phyloP scores from a whole-genome alignment of 1,284 basidiomycete genomes.

The Irpex rosettiformis region DNA sequence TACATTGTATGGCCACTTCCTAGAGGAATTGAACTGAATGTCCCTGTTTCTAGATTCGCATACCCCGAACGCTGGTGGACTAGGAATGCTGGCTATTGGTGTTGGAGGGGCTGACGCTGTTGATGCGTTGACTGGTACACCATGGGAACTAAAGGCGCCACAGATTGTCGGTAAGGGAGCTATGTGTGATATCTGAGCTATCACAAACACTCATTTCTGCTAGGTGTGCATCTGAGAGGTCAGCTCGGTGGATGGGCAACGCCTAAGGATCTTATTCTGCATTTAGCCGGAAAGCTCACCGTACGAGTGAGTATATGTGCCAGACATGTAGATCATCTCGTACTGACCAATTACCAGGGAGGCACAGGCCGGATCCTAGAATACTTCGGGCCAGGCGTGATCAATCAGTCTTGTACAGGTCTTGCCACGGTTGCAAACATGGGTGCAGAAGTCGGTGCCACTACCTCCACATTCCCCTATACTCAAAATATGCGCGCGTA shows the following conservation, averaged over 20 bases:
- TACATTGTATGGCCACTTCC: conserved; percentile 33
- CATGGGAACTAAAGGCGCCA: conserved; percentile 98
- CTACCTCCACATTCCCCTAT: conserved; percentile 97
- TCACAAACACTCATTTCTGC: not conserved
- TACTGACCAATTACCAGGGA: conserved; percentile 47
- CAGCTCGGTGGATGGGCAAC: conserved; percentile 91
- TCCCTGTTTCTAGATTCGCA: conserved; percentile 75
- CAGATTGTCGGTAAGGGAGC: conserved; percentile 68
- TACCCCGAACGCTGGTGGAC: conserved; percentile 97
- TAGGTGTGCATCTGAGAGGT: conserved; percentile 86
- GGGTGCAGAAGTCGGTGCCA: conserved; percentile 99
- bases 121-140: conserved; percentile 96
- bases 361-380: conserved; percentile 97
- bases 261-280: conserved; percentile 95
- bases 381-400: conserved; percentile 96
- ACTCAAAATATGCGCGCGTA: conserved; percentile 88
- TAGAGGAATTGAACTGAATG: conserved; percentile 19
- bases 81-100: conserved; percentile 97
- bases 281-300: conserved; percentile 92
- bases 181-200: not conserved
- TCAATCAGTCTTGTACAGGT: conserved; percentile 89
- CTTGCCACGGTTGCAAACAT: conserved; percentile 96
- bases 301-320: conserved; percentile 66
- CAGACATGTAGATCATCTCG: not conserved
- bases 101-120: conserved; percentile 99